Evolutionary conservation across 2,329 filamentous ascomycete genomes (phyloP), one percentile per base, ranked within the genome.

Genomic region (Cercospora janseana): DNA sequence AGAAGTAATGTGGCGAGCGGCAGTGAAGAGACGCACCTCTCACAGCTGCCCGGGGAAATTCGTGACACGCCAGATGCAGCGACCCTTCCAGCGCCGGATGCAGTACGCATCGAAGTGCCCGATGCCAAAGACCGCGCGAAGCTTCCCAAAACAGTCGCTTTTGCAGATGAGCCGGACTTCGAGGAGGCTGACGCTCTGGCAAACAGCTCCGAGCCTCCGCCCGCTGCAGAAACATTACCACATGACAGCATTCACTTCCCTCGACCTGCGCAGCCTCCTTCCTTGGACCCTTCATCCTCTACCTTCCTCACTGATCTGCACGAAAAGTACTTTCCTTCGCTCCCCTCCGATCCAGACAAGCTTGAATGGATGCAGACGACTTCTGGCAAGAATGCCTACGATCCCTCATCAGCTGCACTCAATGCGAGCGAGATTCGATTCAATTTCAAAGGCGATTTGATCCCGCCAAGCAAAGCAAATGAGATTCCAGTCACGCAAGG

Each of bases 291-390:
- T 0, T 76, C 81, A 28, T 88, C 91, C 52, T 85, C 88, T 0
- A 78, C 88, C 64, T 97, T 97, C 72, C 83, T 97, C 51, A 72
- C 81, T 38, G 85, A 88, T 49, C 81, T 98, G 4, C 91, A 95
- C 75, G 73, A 83, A 16, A 95, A 96, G 69, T 98, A 95, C 78
- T 98, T 96, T 70, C 91, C 93, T 9, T 81, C 83, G 55, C 83
- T 95, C 1, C 83, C 91, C 2, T 82, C 90, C 47, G 88, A 96
- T 69, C 90, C 91, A 0, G 83, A 85, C 51, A 86, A 88, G 46
- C 81, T 96, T 3, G 87, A 88, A 15, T 98, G 92, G 92, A 93
- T 97, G 80, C 83, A 43, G 85, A 86, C 10, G 65, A 86, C 42
- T 5, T 82, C 78, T 76, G 23, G 51, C 28, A 48, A 53, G 57